phyloP scores from a whole-genome alignment of 306 rosid genomes.

The Begonia masoniana region DNA sequence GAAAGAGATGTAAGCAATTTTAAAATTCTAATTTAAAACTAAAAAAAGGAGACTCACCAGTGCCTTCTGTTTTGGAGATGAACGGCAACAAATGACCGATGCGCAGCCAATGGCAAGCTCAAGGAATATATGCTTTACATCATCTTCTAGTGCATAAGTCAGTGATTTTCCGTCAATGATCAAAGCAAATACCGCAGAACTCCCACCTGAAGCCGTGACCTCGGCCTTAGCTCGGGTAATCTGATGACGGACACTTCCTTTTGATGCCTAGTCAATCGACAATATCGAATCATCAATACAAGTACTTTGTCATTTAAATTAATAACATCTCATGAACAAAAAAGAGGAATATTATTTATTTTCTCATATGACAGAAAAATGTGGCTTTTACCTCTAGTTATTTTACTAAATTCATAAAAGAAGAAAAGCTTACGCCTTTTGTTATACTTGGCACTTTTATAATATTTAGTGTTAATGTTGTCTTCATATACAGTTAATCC shows the following conservation, averaged over 20 bases:
- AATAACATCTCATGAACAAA: no score
- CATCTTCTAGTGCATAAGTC: slow-evolving; percentile 70
- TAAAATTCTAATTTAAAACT: no score
- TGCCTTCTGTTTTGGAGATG: slow-evolving; percentile 98
- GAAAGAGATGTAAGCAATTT: no score
- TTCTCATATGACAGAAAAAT: no score
- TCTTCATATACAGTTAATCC: no score
- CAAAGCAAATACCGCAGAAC: slow-evolving; percentile 65
- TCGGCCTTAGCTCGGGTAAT: slow-evolving; percentile 46
- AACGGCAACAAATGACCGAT: slow-evolving; percentile 93
- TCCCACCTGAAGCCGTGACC: slow-evolving; percentile 36
- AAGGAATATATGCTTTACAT: slow-evolving; percentile 45
- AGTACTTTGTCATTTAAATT: neutral
- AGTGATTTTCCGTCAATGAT: slow-evolving; percentile 95
- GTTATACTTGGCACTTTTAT: no score
- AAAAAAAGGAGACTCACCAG: slow-evolving; percentile 31
- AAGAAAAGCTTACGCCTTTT: no score
- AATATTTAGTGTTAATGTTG: no score
- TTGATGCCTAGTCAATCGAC: slow-evolving; percentile 46
- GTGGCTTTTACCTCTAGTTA: no score
- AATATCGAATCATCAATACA: slow-evolving; percentile 12
- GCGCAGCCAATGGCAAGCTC: slow-evolving; percentile 63
- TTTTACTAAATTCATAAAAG: no score
- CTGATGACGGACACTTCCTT: slow-evolving; percentile 45
- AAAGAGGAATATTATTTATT: no score